Evolutionary conservation across 1,139 yeast genomes (phyloP), one percentile per base, ranked within the genome.

Genomic region (Kurtzmaniella quercitrusa): DNA sequence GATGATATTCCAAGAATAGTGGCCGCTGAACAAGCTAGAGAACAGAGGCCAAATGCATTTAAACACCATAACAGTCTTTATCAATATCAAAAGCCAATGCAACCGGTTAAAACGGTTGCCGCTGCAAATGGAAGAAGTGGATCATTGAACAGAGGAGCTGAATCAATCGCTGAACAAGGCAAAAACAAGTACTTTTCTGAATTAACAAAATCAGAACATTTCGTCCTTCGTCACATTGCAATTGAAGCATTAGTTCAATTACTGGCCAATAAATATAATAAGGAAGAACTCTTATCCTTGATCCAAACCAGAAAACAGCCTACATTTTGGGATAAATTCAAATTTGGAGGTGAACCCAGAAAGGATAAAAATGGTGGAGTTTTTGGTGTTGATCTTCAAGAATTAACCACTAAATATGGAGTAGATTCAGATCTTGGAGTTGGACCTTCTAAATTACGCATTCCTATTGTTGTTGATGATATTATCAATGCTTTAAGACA

Each of bases 1-100:
- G 98, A 93, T 63, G 99, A 93, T 65, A 93, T 93, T 53, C 96
- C 98, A 6, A 76, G 98, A 52, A 91, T 93, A 57, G 98, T 93
- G 11, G 96, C 97, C 2, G 95, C 96, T 6, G 98, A 93, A 57
- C 97, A 91, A 62, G 96, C 98, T 0, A 75, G 97, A 50, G 96
- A 89, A 51, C 85, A 88, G 57, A 77, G 96, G 46, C 95, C 95
- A 5, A 86, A 86, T 60, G 93, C 95, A 0, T 87, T 82, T 65
- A 79, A 82, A 50, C 91, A 82, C 59, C 90, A 83, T 52, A 72
- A 73, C 49, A 62, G 72, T 16, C 62, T 72, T 43, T 73, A 72
- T 48, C 75, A 58, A 57, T 66, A 64, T 59, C 68, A 56, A 53
- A 68, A 54, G 61, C 71, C 57, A 52, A 55, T 53, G 65, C 68